Percentiles rank a stretch among this genome's conserved stretches.
Conservation (phyloP, 1,284 basidiomycete genomes). For the Cutaneotrichosporon mucoides region DNA sequence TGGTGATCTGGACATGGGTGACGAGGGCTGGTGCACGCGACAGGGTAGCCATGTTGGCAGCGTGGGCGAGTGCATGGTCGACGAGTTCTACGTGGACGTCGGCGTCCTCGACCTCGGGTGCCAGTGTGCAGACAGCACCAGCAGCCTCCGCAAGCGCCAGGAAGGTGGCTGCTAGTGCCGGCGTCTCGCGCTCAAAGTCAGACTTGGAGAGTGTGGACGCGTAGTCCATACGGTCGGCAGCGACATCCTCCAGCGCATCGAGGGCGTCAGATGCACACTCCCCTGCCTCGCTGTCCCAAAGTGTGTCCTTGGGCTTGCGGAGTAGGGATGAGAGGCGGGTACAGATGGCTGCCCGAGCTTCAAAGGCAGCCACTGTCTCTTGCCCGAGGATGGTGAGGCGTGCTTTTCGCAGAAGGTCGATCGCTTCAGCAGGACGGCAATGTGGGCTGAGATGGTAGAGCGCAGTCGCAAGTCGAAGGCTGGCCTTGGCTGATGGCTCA, state of each 20-base stretch:
- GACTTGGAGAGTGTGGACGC: conserved; percentile 25
- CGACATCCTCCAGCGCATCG: conserved; percentile 40
- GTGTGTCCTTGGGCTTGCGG: conserved; percentile 10
- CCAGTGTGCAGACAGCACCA: conserved; percentile 30
- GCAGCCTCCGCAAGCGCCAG: conserved; percentile 36
- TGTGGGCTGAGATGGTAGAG: conserved; percentile 38
- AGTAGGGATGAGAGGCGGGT: conserved; percentile 27
- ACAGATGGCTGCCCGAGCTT: conserved; percentile 29
- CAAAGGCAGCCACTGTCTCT: conserved; percentile 14
- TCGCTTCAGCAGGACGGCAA: conserved; percentile 28
- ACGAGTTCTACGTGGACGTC: conserved; percentile 40
- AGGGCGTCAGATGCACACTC: conserved; percentile 37
- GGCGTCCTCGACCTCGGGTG: conserved; percentile 32
- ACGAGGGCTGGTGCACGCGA: conserved; percentile 37
- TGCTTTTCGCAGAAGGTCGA: conserved; percentile 31
- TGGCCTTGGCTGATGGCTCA: conserved; percentile 28
- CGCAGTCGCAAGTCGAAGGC: conserved; percentile 36
- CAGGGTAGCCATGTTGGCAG: conserved; percentile 45
- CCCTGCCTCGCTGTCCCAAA: conserved; percentile 37
- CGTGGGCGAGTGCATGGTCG: conserved; percentile 44
- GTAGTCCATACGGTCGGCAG: conserved; percentile 41
- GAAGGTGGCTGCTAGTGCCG: conserved; percentile 42
- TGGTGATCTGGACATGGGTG: conserved; percentile 42
- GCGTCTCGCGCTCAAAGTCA: conserved; percentile 31
- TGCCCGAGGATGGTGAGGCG: conserved; percentile 19